Percentiles rank a stretch among this genome's conserved stretches.
These are phyloP conservation scores for Botryotinia calthae DNA, from an alignment of 2,329 filamentous ascomycete species.

Conservation along the genomic window DNA sequence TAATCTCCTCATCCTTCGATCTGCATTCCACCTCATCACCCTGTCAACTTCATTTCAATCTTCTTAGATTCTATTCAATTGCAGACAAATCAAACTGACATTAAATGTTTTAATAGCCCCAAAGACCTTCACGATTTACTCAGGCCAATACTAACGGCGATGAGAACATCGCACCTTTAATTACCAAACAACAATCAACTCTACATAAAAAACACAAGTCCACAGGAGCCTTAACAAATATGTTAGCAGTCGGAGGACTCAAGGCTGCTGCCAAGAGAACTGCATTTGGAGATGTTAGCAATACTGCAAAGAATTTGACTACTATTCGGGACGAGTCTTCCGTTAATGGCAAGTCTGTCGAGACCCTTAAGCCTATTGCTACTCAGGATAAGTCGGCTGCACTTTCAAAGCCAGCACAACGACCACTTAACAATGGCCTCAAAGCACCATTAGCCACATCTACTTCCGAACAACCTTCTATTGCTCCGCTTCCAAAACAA, in stretches of 20 bases:
- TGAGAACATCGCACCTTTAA: slow-evolving; percentile 62
- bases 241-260: slow-evolving; percentile 52
- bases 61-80: slow-evolving; percentile 20
- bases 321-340: slow-evolving; percentile 56
- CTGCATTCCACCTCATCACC: slow-evolving; percentile 27
- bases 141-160: slow-evolving; percentile 60
- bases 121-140: slow-evolving; percentile 59
- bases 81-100: slow-evolving; percentile 27
- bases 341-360: slow-evolving; percentile 46
- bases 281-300: slow-evolving; percentile 81
- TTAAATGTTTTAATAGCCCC: slow-evolving; percentile 55
- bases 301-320: slow-evolving; percentile 48
- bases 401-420: slow-evolving; percentile 59
- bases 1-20: slow-evolving; percentile 19
- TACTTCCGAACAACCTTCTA: slow-evolving; percentile 11
- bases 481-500: slow-evolving; percentile 33
- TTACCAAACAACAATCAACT: slow-evolving; percentile 49
- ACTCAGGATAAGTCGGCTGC: slow-evolving; percentile 45
- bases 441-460: slow-evolving; percentile 25
- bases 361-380: slow-evolving; percentile 34
- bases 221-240: slow-evolving; percentile 56
- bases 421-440: slow-evolving; percentile 44
- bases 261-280: slow-evolving; percentile 71
- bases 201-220: slow-evolving; percentile 84
- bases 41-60: slow-evolving; percentile 27